These are phyloP conservation scores for Lipomyces oligophaga DNA, from an alignment of 805 yeast species.

Conservation along the genomic window DNA sequence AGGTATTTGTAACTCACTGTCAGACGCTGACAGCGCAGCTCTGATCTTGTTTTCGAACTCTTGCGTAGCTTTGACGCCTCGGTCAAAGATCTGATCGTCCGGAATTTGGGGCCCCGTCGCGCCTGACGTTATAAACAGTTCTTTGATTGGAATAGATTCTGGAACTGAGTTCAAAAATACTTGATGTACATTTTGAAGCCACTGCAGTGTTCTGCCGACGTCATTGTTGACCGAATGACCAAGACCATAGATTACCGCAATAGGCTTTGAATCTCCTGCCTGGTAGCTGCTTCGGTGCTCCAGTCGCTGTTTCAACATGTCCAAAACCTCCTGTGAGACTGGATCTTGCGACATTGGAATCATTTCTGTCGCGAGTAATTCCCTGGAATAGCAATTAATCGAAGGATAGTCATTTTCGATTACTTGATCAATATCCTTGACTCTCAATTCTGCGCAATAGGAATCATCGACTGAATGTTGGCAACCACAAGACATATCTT, in stretches of 20 bases:
- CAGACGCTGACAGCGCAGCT: no score
- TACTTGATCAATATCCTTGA: not conserved
- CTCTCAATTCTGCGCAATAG: not conserved
- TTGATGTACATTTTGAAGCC: slow-evolving; percentile 11
- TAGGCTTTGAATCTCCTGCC: slow-evolving; percentile 9
- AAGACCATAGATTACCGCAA: slow-evolving; percentile 15
- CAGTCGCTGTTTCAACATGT: not conserved
- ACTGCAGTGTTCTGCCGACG: slow-evolving; percentile 4
- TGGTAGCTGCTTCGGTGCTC: not conserved
- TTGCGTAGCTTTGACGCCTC: slow-evolving; percentile 12
- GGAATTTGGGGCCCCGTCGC: slow-evolving; percentile 18
- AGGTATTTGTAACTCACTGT: slow-evolving; percentile 5
- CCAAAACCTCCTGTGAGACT: not conserved
- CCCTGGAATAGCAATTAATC: slow-evolving; percentile 2
- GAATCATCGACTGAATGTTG: slow-evolving; percentile 4
- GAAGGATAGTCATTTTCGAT: not conserved
- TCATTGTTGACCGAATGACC: slow-evolving; percentile 7
- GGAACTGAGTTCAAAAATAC: slow-evolving; percentile 3
- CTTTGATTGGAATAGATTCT: slow-evolving; percentile 1
- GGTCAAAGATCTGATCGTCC: not conserved
- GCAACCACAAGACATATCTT: slow-evolving; percentile 11
- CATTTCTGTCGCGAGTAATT: not conserved
- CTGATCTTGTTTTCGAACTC: slow-evolving; percentile 15
- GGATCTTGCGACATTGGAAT: not conserved
- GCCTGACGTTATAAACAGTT: slow-evolving; percentile 22